Conservation (phyloP, 2,329 filamentous ascomycete genomes). For the Penicillium aurantiogriseum region DNA sequence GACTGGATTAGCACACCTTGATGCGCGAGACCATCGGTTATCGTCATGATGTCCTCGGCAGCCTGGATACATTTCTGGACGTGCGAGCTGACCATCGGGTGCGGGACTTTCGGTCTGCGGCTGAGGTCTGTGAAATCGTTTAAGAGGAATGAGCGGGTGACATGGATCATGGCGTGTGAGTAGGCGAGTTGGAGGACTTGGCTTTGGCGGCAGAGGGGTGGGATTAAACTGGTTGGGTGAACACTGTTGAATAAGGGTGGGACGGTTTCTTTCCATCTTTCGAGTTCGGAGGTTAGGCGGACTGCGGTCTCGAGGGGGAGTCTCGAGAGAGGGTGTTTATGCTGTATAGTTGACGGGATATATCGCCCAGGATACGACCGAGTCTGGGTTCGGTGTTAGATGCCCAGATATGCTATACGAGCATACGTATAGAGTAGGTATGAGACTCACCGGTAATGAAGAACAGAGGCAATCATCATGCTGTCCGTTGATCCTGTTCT, state of each 20-base stretch:
- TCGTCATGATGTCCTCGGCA: constrained; percentile 41
- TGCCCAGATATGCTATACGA: not conserved
- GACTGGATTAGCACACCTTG: constrained; percentile 40
- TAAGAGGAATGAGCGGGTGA: constrained; percentile 38
- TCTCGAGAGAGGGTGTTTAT: constrained; percentile 33
- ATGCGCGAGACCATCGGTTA: constrained; percentile 37
- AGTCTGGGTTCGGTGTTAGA: constrained; percentile 34
- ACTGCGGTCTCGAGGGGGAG: constrained; percentile 33
- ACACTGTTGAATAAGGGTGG: constrained; percentile 40
- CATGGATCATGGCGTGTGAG: constrained; percentile 41
- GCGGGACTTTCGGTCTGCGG: constrained; percentile 30
- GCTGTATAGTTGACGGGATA: constrained; percentile 48
- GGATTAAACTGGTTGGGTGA: constrained; percentile 37
- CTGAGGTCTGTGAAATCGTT: constrained; percentile 39
- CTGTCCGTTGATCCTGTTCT: constrained; percentile 37
- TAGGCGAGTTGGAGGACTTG: constrained; percentile 42
- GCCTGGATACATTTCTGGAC: constrained; percentile 46
- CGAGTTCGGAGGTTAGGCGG: constrained; percentile 36
- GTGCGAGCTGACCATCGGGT: constrained; percentile 36
- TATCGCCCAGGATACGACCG: constrained; percentile 51
- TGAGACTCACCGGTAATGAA: constrained; percentile 36
- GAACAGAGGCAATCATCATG: constrained; percentile 42
- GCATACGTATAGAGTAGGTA: not conserved
- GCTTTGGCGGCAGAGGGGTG: constrained; percentile 39
- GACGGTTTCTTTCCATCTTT: constrained; percentile 38